Evolutionary conservation across 73 alveolate genomes (phyloP), one percentile per base, ranked within the genome.

Genomic region (Urostyla sp.): DNA sequence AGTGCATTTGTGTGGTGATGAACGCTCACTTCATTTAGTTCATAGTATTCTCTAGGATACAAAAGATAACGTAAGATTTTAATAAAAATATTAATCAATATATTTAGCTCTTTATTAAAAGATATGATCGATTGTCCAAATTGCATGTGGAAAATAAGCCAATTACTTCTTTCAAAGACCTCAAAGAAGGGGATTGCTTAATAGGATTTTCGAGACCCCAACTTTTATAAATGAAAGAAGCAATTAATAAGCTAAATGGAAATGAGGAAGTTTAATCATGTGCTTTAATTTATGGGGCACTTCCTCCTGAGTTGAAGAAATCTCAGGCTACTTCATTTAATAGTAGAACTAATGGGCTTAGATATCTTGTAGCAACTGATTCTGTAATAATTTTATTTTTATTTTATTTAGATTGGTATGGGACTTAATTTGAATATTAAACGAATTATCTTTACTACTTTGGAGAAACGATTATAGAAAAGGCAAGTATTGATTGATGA

Each of bases 1-100:
- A 67, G 78, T 91, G 23, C 97, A 91, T 78, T 46, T 91, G 0
- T 80, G 92, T 49, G 97, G 97, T 13, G 97, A 91, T 23, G 92
- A 72, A 31, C 75, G 97, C 72, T 85, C 92, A 0, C 83, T 77
- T 0, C 30, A 49, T 37, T 54, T 91, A 24, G 48, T 91, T 0
- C 35, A 76, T 18, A 38, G 75, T n/a, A n/a, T 91, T 18, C 20
- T 72, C 5, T 28, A 72, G 30, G 28, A 50, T 7, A 88, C 93
- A 7, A 78, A 60, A 11, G 97, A 91, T 55, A 67, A 35, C 8
- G 79, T 63, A 63, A 63, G n/a, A n/a, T n/a, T n/a, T n/a, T 5
- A 5, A 28, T 58, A 8, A 11, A 23, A 18, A 30, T 40, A 16
- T 43, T 63, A 28, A 13, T 16, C 15, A 43, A 38, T 11, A 37